Evolutionary conservation across 345 rosid species (phyloP).

Genomic region (Adansonia digitata): DNA sequence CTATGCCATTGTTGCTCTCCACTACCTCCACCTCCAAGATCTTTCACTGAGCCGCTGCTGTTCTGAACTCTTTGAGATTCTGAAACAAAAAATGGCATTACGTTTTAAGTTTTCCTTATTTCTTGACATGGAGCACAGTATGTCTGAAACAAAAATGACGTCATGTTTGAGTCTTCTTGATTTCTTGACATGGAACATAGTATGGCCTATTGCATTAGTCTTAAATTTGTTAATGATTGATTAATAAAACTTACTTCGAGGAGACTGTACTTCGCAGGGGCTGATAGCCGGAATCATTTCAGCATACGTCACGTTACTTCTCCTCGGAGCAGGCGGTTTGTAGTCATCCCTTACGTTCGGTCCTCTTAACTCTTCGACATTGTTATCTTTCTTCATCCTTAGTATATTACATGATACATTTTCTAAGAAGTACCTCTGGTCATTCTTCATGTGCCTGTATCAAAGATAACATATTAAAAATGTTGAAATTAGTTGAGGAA

Average conservation of each 20-base stretch:
- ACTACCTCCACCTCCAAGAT: constrained; percentile 10
- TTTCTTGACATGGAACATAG: not conserved
- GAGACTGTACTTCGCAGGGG: not conserved
- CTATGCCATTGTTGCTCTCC: constrained; percentile 18
- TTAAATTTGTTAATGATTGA: too few species aligned
- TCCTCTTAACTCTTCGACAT: constrained; percentile 34
- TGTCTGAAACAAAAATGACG: too few species aligned
- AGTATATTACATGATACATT: constrained; percentile 48
- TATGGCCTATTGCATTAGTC: not conserved
- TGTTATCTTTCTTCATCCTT: constrained; percentile 39
- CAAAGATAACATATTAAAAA: not conserved
- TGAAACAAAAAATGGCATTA: constrained; percentile 18
- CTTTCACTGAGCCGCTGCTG: constrained; percentile 16
- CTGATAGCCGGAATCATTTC: constrained; percentile 56
- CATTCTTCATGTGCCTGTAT: constrained; percentile 54
- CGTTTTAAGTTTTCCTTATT: not conserved
- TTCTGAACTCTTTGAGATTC: constrained; percentile 17
- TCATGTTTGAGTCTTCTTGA: not conserved
- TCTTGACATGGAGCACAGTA: too few species aligned
- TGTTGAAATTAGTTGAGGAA: not conserved
- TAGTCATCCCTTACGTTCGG: constrained; percentile 16
- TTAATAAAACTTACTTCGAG: constrained; percentile 32
- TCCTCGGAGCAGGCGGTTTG: constrained; percentile 1
- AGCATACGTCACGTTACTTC: constrained; percentile 29
- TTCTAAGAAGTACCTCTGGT: constrained; percentile 38